These are phyloP conservation scores for Panicum miliaceum DNA, from an alignment of 176 grass and related monocot genomes.

Conservation along the genomic window DNA sequence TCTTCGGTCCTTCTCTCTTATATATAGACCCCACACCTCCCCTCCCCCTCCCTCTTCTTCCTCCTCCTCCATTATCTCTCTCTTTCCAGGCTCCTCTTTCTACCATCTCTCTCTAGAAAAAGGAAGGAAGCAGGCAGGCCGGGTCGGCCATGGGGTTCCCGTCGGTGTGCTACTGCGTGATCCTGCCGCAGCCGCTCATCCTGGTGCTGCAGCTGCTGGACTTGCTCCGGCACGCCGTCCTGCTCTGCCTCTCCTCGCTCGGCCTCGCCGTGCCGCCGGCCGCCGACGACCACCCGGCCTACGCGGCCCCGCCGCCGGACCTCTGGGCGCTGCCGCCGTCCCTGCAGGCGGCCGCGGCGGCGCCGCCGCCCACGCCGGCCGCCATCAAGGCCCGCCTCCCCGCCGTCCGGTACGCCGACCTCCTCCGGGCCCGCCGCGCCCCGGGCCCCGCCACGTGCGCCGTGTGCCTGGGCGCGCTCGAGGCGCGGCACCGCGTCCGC, in stretches of 20 bases:
- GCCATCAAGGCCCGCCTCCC: constrained; percentile 62
- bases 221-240: constrained; percentile 51
- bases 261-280: constrained; percentile 47
- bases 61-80: background rate
- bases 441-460: constrained; percentile 44
- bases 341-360: background rate
- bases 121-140: background rate
- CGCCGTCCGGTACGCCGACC: constrained; percentile 53
- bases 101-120: background rate
- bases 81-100: constrained; percentile 35
- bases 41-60: background rate
- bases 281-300: constrained; percentile 53
- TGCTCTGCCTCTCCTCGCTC: constrained; percentile 55
- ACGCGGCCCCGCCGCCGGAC: constrained; percentile 15
- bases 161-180: constrained; percentile 68
- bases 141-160: constrained; percentile 72
- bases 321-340: constrained; percentile 30
- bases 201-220: constrained; percentile 70
- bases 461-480: constrained; percentile 76
- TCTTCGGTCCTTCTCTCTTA: background rate
- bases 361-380: background rate
- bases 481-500: constrained; percentile 59
- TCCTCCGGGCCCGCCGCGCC: constrained; percentile 21
- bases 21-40: constrained; percentile 46
- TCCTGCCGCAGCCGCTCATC: constrained; percentile 81